Conservation (phyloP, 345 rosid genomes). For the Acer campestre region DNA sequence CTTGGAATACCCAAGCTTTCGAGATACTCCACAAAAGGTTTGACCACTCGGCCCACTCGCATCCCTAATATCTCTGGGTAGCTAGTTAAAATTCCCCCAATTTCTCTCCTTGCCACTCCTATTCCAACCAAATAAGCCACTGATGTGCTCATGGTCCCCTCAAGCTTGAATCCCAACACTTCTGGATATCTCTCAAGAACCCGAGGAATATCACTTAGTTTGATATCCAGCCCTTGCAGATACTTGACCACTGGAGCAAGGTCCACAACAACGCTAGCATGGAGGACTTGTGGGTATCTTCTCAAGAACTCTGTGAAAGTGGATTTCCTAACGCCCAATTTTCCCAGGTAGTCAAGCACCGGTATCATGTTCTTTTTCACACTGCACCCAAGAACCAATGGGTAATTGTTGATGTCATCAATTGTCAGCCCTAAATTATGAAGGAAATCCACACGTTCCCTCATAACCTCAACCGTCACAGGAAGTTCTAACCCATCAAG, state of each 20-base stretch:
- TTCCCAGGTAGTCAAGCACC: slow-evolving; percentile 89
- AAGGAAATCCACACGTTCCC: slow-evolving; percentile 85
- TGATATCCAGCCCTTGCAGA: slow-evolving; percentile 93
- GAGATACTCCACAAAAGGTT: slow-evolving; percentile 87
- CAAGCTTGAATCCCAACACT: slow-evolving; percentile 88
- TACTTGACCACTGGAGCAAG: slow-evolving; percentile 91
- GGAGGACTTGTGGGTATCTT: slow-evolving; percentile 88
- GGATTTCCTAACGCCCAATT: slow-evolving; percentile 86
- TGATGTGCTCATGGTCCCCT: slow-evolving; percentile 97
- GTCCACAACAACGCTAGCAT: slow-evolving; percentile 87
- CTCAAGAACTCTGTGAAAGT: slow-evolving; percentile 71
- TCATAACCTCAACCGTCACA: slow-evolving; percentile 77
- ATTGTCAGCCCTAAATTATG: slow-evolving; percentile 72
- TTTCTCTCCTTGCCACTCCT: slow-evolving; percentile 87
- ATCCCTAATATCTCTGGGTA: slow-evolving; percentile 88
- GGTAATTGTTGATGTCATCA: slow-evolving; percentile 84
- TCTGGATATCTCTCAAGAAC: slow-evolving; percentile 94
- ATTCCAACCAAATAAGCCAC: slow-evolving; percentile 89
- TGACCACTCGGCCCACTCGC: slow-evolving; percentile 85
- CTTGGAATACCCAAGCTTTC: slow-evolving; percentile 74
- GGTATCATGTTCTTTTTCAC: slow-evolving; percentile 98
- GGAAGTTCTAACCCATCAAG: slow-evolving; percentile 95
- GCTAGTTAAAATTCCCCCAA: slow-evolving; percentile 75
- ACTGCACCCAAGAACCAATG: slow-evolving; percentile 94
- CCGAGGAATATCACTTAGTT: slow-evolving; percentile 67